Evolutionary conservation across 495 filamentous ascomycete species (phyloP).

Genomic region (Aspergillus homomorphus): DNA sequence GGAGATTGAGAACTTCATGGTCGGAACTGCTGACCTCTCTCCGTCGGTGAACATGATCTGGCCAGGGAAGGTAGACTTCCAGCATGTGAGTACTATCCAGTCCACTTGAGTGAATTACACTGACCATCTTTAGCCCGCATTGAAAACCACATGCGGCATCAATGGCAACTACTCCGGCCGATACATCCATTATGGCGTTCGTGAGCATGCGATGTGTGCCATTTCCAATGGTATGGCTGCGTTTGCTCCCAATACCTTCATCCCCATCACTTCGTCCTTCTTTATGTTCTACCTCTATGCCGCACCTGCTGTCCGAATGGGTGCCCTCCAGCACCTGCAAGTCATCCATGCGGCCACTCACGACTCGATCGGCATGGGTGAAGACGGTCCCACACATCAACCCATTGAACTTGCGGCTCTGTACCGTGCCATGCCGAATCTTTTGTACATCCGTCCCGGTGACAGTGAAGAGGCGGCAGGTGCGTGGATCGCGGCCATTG

Average conservation of each 20-base stretch:
- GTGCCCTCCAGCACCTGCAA: constrained; percentile 54
- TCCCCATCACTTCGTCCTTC: constrained; percentile 53
- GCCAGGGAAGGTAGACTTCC: constrained; percentile 53
- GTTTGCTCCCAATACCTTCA: constrained; percentile 46
- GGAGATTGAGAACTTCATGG: constrained; percentile 50
- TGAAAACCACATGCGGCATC: constrained; percentile 44
- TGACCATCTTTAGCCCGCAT: constrained; percentile 30
- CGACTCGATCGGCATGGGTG: constrained; percentile 56
- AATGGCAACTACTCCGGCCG: constrained; percentile 50
- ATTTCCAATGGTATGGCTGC: constrained; percentile 55
- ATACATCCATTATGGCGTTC: constrained; percentile 53
- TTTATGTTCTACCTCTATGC: constrained; percentile 64
- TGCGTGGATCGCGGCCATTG: constrained; percentile 50
- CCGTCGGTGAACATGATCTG: constrained; percentile 57
- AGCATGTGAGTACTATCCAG: constrained; percentile 36
- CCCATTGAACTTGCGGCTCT: constrained; percentile 55
- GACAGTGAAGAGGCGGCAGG: constrained; percentile 57
- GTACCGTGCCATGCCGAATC: constrained; percentile 59
- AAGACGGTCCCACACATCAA: constrained; percentile 62
- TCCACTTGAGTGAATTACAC: neutral
- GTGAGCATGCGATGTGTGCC: constrained; percentile 53
- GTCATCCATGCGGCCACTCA: constrained; percentile 59
- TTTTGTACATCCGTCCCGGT: constrained; percentile 55
- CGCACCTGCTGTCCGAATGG: constrained; percentile 58
- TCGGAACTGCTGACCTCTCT: constrained; percentile 57